These are phyloP conservation scores for Lonicera japonica DNA, from an alignment of 129 eudicot genomes.

Conservation along the genomic window DNA sequence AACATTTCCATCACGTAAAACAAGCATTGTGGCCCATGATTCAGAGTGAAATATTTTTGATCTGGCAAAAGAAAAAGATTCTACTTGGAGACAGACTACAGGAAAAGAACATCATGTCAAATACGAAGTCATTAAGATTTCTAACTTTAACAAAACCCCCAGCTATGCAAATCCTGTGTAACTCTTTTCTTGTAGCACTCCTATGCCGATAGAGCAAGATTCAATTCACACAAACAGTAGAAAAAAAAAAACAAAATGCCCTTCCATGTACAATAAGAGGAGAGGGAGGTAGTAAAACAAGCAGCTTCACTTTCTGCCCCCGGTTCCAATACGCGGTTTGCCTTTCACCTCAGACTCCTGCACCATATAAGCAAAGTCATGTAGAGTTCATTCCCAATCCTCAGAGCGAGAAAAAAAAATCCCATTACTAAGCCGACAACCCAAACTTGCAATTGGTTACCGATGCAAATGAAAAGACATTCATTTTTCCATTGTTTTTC, in stretches of 20 bases:
- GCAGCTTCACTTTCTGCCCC: slow-evolving; percentile 48
- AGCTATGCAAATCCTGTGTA: not conserved
- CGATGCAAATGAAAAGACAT: no score
- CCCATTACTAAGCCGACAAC: no score
- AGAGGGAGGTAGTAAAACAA: no score
- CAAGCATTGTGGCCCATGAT: no score
- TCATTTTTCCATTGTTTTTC: no score
- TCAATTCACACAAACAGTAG: not conserved
- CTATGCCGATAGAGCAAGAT: not conserved
- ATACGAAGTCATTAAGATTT: not conserved
- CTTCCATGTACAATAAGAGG: slow-evolving; percentile 9
- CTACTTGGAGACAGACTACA: no score
- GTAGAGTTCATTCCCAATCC: not conserved
- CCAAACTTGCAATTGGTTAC: no score
- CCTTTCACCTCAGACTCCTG: slow-evolving; percentile 85
- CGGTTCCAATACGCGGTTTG: slow-evolving; percentile 57
- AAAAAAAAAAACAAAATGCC: not conserved
- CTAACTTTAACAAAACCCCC: not conserved
- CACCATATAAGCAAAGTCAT: slow-evolving; percentile 1
- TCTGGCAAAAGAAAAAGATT: no score
- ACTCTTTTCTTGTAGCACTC: no score
- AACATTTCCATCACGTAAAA: no score
- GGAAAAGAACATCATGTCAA: not conserved
- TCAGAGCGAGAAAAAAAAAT: no score
- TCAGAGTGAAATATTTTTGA: no score